A percentile compares a stretch with the other conserved stretches of the same genome.
Conservation (phyloP, 2,329 filamentous ascomycete genomes). For the Trichophyton benhamiae region DNA sequence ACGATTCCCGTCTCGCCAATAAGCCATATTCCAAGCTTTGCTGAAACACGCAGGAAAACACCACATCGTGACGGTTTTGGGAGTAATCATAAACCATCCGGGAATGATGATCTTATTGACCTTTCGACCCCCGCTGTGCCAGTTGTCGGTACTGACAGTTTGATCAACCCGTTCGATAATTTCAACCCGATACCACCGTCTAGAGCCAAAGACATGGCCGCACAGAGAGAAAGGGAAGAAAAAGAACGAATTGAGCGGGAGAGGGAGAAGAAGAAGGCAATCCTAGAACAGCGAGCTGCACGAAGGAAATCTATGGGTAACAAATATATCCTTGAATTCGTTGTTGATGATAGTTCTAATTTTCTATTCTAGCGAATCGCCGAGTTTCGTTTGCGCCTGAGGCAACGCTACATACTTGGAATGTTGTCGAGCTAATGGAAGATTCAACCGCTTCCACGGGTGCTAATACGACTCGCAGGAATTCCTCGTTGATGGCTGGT, state of each 20-base stretch:
- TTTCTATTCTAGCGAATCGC: conserved; percentile 50
- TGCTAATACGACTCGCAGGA: conserved; percentile 61
- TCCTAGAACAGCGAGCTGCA: conserved; percentile 65
- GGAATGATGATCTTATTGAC: conserved; percentile 27
- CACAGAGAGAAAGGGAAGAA: conserved; percentile 57
- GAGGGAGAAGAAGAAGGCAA: conserved; percentile 47
- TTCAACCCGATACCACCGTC: conserved; percentile 31
- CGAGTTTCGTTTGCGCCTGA: conserved; percentile 95
- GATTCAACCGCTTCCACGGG: conserved; percentile 69
- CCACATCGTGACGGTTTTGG: conserved; percentile 23
- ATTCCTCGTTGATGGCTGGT: conserved; percentile 44
- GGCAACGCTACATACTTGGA: conserved; percentile 92
- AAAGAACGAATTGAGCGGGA: conserved; percentile 39
- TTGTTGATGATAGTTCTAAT: neutral
- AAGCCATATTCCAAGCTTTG: conserved; percentile 50
- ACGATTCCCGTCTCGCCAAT: conserved; percentile 55
- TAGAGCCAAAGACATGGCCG: conserved; percentile 47
- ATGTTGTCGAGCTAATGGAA: conserved; percentile 78
- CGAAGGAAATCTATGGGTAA: conserved; percentile 74
- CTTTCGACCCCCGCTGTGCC: conserved; percentile 30
- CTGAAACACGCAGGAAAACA: conserved; percentile 37
- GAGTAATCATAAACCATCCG: conserved; percentile 4
- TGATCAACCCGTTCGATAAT: conserved; percentile 38
- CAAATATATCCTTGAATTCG: conserved; percentile 8
- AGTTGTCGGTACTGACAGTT: conserved; percentile 28